Evolutionary conservation across 2,329 filamentous ascomycete genomes (phyloP), one percentile per base, ranked within the genome.

Genomic region (Nemania sp.): DNA sequence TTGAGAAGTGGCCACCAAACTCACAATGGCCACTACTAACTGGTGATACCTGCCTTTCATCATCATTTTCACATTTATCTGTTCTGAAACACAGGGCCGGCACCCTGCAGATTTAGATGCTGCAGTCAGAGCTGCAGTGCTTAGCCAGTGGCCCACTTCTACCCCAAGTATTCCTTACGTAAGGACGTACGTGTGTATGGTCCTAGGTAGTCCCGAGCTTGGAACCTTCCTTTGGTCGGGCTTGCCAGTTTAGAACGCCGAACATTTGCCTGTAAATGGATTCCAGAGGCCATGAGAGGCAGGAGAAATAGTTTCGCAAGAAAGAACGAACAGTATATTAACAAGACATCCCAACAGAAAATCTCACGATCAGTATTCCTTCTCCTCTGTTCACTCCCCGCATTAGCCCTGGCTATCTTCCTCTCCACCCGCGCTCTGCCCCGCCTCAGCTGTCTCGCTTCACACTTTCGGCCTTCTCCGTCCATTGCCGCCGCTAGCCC

Each of bases 361-460:
- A 49, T 33, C 11, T 17, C 30, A 44, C 41, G 22, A 31, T 36
- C 28, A 17, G 11, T 23, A 26, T 33, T 40, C 22, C 24, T 64
- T 8, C 39, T 67, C 40, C 15, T 64, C 36, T 58, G 54, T 31
- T 63, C 64, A n/a, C 48, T 67, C 28, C 37, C 64, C 36, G 39
- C 63, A 44, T 60, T 64, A 47, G 60, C 47, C 53, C 64, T 69
- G 66, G 67, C 67, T 49, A 40, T 54, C 37, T 56, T 67, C 42
- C 49, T 69, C 34, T 64, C 64, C 31, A 17, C 51, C 52, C 55
- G 63, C 57, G 61, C 61, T 26, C 31, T 68, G 60, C 66, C 67
- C 65, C 67, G 67, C 66, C 63, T 70, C 40, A 47, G 55, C 45
- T 61, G 60, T 19, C 57, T 68, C 36, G 60, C 64, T 53, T 61